A percentile compares a stretch with the other conserved stretches of the same genome.
Conservation (phyloP, 208 protist species). For the Trypanosoma platydactyli region DNA sequence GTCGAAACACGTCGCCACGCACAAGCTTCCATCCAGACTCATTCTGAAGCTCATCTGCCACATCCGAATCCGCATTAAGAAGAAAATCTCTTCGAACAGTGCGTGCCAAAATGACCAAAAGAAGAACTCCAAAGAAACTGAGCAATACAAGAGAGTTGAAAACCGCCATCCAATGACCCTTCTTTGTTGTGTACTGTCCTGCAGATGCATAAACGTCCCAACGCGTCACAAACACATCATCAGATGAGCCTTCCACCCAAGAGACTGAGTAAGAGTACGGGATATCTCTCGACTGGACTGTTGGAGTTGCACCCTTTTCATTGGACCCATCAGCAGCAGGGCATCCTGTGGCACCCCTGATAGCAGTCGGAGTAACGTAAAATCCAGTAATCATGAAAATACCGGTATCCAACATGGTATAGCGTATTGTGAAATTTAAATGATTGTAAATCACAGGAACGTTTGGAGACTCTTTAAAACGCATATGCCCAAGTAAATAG, state of each 20-base stretch:
- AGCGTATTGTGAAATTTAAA: conserved; percentile 57
- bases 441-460: conserved; percentile 61
- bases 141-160: conserved; percentile 95
- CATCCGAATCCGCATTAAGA: conserved; percentile 46
- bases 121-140: conserved; percentile 91
- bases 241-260: conserved; percentile 34
- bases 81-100: conserved; percentile 94
- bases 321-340: not conserved
- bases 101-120: conserved; percentile 95
- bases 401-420: conserved; percentile 1
- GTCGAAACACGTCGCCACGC: conserved; percentile 95
- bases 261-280: conserved; percentile 51
- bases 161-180: conserved; percentile 94
- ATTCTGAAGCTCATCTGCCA: conserved; percentile 56
- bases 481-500: conserved; percentile 49
- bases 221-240: conserved; percentile 84
- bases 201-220: conserved; percentile 92
- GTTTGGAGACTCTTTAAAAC: not conserved
- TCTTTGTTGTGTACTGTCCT: conserved; percentile 22
- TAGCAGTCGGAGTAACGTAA: conserved; percentile 32
- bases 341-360: conserved; percentile 8
- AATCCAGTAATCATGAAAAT: conserved; percentile 55
- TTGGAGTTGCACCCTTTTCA: not conserved
- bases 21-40: conserved; percentile 96
- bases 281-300: conserved; percentile 36